Conservation (phyloP, 805 yeast genomes). For the Huiozyma sinensis region DNA sequence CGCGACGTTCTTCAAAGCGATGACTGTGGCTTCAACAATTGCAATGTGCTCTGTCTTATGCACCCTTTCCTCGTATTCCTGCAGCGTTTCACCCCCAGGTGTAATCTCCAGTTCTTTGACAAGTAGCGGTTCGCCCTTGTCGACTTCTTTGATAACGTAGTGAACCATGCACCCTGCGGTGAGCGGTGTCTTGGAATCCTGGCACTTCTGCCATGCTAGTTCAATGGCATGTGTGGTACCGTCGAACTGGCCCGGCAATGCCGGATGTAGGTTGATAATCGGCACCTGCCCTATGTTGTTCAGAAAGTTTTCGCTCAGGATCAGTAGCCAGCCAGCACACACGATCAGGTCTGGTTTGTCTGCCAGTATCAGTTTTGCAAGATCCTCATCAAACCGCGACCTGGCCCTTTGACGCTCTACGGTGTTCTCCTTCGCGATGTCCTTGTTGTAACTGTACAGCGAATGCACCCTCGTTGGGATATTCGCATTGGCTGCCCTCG, state of each 20-base stretch:
- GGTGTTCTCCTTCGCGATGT: conserved; percentile 58
- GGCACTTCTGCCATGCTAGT: conserved; percentile 92
- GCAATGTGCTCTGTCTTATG: conserved; percentile 82
- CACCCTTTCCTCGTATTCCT: conserved; percentile 70
- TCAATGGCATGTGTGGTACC: conserved; percentile 92
- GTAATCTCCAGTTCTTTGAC: conserved; percentile 66
- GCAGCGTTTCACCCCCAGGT: conserved; percentile 60
- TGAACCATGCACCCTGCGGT: conserved; percentile 96
- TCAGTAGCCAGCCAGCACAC: conserved; percentile 98
- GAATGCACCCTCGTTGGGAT: conserved; percentile 69
- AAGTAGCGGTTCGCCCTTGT: conserved; percentile 80
- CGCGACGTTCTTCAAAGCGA: conserved; percentile 33
- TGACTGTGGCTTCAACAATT: conserved; percentile 81
- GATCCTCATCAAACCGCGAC: conserved; percentile 61
- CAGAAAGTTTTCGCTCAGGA: conserved; percentile 68
- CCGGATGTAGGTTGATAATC: conserved; percentile 91
- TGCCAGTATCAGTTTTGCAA: conserved; percentile 55
- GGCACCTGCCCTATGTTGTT: conserved; percentile 52
- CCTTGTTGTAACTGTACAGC: conserved; percentile 63
- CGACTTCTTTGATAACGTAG: conserved; percentile 91
- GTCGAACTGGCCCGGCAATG: conserved; percentile 92
- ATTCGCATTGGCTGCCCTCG: conserved; percentile 57
- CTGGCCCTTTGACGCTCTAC: conserved; percentile 51
- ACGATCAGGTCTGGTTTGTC: conserved; percentile 76
- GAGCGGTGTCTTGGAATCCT: conserved; percentile 45